Base-by-base conservation (phyloP, 768 basidiomycete genomes). In the Lactifluus volemus region DNA sequence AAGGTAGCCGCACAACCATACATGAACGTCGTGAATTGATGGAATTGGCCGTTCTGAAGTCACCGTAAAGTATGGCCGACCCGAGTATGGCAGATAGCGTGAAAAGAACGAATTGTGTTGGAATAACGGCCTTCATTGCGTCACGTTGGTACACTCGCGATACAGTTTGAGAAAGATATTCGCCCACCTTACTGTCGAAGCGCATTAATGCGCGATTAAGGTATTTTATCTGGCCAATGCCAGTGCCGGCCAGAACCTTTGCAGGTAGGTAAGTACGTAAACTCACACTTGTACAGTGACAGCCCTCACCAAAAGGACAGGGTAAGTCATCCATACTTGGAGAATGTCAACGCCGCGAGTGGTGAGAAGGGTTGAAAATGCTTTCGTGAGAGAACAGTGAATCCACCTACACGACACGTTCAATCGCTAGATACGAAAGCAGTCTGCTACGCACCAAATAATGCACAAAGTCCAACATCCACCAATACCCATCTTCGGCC, bases 341-440 rank as follows among this genome's bases (percentile, higher is more conserved):
- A 95, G 89, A 64, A 92, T 84, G 14, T 83, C 78, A 29, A 89
- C 74, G 79, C 90, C 89, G 70, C 88, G 77, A 65, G 84, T 76
- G 32, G 91, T 91, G 50, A 98, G 74, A 21, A 99, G 76, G 0
- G 88, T 91, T 14, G 93, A 94, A 47, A 96, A 72, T 0, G 90
- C 96, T 70, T 99, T 98, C 9, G 96, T 98, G 1, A 84, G 2
- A 99, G 77, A 0, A 98, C 96, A 4, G 95, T 96, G 72, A 93
- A 98, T 3, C 90, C 92, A n/a, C 91, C 90, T 64, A 32, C 17
- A 17, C 4, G 29, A 48, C 32, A 44, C 17, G 6, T 19, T 21
- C 19, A n/a, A 25, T 36, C 34, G 11, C 29, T 10, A 3, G 36
- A 11, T 9, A 41, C 11, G n/a, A 32, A 30, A 47, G 21, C 30